These are phyloP conservation scores for Pseudoscleropodium purum DNA, from an alignment of 225 moss, liverwort and hornwort species.

Conservation along the genomic window DNA sequence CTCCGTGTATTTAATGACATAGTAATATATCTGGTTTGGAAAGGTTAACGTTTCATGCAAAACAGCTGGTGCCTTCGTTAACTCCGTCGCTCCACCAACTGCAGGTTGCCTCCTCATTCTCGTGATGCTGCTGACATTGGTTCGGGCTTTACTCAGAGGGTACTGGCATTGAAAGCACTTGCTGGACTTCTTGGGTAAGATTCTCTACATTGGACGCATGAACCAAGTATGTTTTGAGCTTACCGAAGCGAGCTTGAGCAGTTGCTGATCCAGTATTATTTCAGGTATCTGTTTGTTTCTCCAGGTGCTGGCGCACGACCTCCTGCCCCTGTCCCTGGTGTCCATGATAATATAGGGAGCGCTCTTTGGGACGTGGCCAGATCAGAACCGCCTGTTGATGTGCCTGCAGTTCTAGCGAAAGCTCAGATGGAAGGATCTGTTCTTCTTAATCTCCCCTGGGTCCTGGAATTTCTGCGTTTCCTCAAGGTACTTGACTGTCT, in stretches of 20 bases:
- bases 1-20: background rate
- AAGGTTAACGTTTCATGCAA: background rate
- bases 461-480: constrained; percentile 55
- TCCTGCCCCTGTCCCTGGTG: constrained; percentile 39
- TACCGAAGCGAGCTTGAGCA: background rate
- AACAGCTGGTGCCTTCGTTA: background rate
- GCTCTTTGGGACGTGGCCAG: constrained; percentile 44
- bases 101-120: constrained; percentile 57
- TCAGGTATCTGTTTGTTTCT: constrained; percentile 59
- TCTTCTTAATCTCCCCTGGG: constrained; percentile 58
- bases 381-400: constrained; percentile 54
- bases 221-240: background rate
- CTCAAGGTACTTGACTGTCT: constrained; percentile 32
- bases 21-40: background rate
- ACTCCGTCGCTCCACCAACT: background rate
- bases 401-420: constrained; percentile 29
- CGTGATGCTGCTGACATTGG: constrained; percentile 65
- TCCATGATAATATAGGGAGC: constrained; percentile 13
- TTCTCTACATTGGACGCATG: background rate
- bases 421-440: constrained; percentile 43
- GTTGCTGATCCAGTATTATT: constrained; percentile 14
- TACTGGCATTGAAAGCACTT: constrained; percentile 58
- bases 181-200: constrained; percentile 62
- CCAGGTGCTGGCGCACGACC: constrained; percentile 69
- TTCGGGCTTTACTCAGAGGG: constrained; percentile 65